A percentile compares a stretch with the other conserved stretches of the same genome.
Conservation (phyloP, 495 filamentous ascomycete genomes). For the Xylaria longipes region DNA sequence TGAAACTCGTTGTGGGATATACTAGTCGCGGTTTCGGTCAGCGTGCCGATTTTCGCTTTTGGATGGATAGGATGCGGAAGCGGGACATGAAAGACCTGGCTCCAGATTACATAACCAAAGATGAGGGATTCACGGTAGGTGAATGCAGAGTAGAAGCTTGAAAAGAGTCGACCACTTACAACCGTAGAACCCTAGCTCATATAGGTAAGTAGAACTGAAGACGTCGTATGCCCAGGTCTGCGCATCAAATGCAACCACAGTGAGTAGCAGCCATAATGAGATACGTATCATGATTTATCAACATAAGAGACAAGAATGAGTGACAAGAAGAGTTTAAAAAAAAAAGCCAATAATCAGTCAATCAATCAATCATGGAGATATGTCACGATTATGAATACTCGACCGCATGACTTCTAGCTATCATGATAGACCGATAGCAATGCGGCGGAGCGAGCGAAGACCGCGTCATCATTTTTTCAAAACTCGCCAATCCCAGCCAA, state of each 20-base stretch:
- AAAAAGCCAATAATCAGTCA: neutral
- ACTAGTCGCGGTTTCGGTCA: constrained; percentile 19
- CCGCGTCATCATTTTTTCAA: constrained; percentile 3
- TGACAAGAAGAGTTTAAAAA: neutral
- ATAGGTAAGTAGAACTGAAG: constrained; percentile 12
- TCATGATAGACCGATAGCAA: neutral
- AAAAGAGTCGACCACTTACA: constrained; percentile 1
- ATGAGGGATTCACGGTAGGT: neutral
- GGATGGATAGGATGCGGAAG: neutral
- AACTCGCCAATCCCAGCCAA: neutral
- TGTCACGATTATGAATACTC: neutral
- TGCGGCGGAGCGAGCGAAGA: neutral
- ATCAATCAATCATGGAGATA: neutral
- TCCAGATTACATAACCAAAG: neutral
- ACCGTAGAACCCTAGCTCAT: constrained; percentile 29
- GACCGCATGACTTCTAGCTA: neutral
- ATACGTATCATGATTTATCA: constrained; percentile 5
- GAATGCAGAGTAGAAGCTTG: neutral
- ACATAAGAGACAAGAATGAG: neutral
- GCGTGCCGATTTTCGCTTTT: neutral
- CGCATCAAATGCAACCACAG: neutral
- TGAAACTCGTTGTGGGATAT: constrained; percentile 21
- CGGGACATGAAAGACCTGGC: constrained; percentile 1
- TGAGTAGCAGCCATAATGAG: neutral
- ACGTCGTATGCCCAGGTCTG: constrained; percentile 11